Evolutionary conservation across 1,284 basidiomycete species (phyloP).

Genomic region (Waitea zeae): DNA sequence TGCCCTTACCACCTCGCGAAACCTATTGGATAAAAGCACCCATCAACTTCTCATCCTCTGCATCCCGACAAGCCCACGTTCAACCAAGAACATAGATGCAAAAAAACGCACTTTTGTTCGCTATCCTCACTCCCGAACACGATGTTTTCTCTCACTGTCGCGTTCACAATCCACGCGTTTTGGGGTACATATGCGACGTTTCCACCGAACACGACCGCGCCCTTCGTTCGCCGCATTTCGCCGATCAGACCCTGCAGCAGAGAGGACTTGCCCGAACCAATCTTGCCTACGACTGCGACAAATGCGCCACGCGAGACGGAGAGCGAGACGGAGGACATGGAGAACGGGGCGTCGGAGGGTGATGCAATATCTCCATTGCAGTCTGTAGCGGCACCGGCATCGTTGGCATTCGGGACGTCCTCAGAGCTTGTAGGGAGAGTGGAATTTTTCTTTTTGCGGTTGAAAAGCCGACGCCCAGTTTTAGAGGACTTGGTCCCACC

Average conservation of each 20-base stretch:
- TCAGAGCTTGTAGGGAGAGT: conserved; percentile 10
- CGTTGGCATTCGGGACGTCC: conserved; percentile 8
- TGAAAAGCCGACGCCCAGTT: neutral
- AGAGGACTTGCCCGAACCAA: conserved; percentile 57
- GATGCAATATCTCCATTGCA: conserved; percentile 8
- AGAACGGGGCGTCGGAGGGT: conserved; percentile 38
- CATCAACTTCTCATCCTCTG: conserved; percentile 33
- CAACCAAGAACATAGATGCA: conserved; percentile 21
- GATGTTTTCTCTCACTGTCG: conserved; percentile 50
- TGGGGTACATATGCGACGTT: conserved; percentile 64
- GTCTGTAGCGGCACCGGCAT: conserved; percentile 17
- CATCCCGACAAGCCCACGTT: conserved; percentile 20
- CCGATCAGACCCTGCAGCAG: conserved; percentile 59
- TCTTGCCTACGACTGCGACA: conserved; percentile 54
- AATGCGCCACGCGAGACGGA: conserved; percentile 42
- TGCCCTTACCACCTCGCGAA: conserved; percentile 35
- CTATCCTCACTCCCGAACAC: conserved; percentile 55
- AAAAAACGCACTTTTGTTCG: conserved; percentile 9
- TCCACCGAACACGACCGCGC: conserved; percentile 45
- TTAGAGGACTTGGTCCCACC: conserved; percentile 1
- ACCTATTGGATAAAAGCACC: conserved; percentile 15
- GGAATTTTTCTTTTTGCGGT: conserved; percentile 9
- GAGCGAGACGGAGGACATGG: conserved; percentile 38
- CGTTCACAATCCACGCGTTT: conserved; percentile 65
- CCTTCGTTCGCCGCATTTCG: conserved; percentile 54